These are phyloP conservation scores for Marvania coccoides DNA, from an alignment of 139 green algal genomes.

Conservation along the genomic window DNA sequence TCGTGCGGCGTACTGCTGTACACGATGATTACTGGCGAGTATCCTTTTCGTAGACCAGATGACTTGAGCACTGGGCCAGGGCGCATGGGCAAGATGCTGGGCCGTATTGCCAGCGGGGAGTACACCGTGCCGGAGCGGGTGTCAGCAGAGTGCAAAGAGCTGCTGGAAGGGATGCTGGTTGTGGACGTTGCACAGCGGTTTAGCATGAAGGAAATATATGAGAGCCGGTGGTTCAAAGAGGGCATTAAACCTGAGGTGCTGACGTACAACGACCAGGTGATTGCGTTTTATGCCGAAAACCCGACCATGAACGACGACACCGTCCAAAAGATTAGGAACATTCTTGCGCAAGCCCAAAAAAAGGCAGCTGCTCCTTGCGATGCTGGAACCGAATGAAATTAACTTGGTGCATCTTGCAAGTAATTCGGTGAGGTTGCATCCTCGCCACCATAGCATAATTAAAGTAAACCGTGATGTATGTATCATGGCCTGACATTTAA, in stretches of 20 bases:
- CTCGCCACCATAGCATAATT: too few species aligned
- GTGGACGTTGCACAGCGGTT: not conserved
- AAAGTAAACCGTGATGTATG: too few species aligned
- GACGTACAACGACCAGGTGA: not conserved
- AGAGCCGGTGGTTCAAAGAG: not conserved
- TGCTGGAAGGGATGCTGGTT: not conserved
- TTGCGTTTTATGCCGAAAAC: too few species aligned
- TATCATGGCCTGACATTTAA: too few species aligned
- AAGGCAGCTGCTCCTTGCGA: too few species aligned
- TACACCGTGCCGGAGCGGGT: not conserved
- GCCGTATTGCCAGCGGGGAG: not conserved
- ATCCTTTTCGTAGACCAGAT: slow-evolving; percentile 88
- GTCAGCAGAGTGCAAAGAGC: not conserved
- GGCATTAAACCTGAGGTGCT: not conserved
- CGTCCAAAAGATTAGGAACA: too few species aligned
- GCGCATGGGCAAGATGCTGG: slow-evolving; percentile 46
- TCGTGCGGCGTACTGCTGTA: slow-evolving; percentile 95
- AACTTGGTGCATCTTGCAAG: too few species aligned
- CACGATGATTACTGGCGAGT: slow-evolving; percentile 82
- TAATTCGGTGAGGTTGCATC: too few species aligned
- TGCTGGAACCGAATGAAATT: too few species aligned
- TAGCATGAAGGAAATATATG: not conserved
- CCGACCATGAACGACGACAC: too few species aligned
- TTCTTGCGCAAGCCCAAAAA: too few species aligned
- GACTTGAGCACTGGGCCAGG: slow-evolving; percentile 45